Conservation (phyloP, 2,329 filamentous ascomycete genomes). For the Colletotrichum sp. region DNA sequence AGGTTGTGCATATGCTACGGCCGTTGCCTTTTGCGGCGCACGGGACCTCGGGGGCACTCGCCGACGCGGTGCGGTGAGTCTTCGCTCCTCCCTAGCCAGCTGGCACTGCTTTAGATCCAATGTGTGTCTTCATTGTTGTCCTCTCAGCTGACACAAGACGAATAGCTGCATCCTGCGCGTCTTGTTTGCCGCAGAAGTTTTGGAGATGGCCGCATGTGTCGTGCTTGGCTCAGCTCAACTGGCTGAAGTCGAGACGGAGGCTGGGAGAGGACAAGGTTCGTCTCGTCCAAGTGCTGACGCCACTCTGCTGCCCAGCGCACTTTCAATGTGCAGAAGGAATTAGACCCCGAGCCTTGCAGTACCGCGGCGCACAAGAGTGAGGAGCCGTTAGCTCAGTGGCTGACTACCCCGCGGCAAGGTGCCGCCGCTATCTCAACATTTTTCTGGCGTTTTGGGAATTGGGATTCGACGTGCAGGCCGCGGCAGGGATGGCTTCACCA, state of each 20-base stretch:
- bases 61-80: background rate
- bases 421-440: background rate
- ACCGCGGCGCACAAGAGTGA: background rate
- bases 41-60: background rate
- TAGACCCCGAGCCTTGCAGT: background rate
- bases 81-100: background rate
- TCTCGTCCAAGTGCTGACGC: background rate
- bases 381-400: background rate
- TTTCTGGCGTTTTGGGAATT: background rate
- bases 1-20: background rate
- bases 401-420: background rate
- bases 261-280: background rate
- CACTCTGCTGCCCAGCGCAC: background rate
- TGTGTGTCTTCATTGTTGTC: background rate
- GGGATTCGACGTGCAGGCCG: background rate
- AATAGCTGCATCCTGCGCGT: background rate
- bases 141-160: background rate
- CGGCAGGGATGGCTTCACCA: background rate
- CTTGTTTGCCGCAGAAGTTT: background rate
- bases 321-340: background rate
- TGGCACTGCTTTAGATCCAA: background rate
- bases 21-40: constrained; percentile 7
- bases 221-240: background rate
- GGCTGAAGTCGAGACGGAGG: background rate
- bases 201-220: background rate